A percentile compares a stretch with the other conserved stretches of the same genome.
These are phyloP conservation scores for Colletotrichum tropicale DNA, from an alignment of 2,329 filamentous ascomycete species.

Conservation along the genomic window DNA sequence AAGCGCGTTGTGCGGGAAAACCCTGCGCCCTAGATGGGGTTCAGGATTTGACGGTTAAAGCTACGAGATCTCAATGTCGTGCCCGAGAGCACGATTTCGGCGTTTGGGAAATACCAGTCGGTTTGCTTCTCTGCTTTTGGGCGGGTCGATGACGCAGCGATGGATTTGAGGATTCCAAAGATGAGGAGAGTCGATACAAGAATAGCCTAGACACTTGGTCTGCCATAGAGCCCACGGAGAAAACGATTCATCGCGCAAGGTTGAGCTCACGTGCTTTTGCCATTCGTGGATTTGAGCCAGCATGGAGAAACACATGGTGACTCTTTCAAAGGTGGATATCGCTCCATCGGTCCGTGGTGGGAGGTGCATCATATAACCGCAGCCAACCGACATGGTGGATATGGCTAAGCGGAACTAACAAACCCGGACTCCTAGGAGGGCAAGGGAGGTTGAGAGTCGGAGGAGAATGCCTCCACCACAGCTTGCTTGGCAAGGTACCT, in stretches of 20 bases:
- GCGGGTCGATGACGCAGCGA: background rate
- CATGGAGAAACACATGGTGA: background rate
- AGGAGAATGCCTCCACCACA: constrained; percentile 8
- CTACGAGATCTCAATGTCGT: constrained; percentile 4
- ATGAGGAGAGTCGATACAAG: background rate
- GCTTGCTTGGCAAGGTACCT: constrained; percentile 12
- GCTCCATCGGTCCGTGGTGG: background rate
- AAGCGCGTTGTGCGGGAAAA: constrained; percentile 89
- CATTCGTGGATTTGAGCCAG: background rate
- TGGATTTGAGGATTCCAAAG: background rate
- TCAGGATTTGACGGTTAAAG: background rate
- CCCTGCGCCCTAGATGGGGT: constrained; percentile 66
- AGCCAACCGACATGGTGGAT: background rate
- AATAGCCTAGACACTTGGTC: background rate
- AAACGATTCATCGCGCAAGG: background rate
- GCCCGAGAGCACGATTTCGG: constrained; percentile 4
- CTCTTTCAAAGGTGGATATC: background rate
- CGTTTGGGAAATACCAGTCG: constrained; percentile 19
- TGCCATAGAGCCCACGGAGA: background rate
- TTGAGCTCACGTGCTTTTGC: background rate
- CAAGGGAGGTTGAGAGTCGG: background rate
- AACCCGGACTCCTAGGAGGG: background rate
- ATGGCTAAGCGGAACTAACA: background rate
- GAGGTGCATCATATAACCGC: background rate
- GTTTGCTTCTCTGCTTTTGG: constrained; percentile 19